Percentiles rank a stretch among this genome's conserved stretches.
phyloP scores from a whole-genome alignment of 2,329 filamentous ascomycete species.

The Xylaria sp. region DNA sequence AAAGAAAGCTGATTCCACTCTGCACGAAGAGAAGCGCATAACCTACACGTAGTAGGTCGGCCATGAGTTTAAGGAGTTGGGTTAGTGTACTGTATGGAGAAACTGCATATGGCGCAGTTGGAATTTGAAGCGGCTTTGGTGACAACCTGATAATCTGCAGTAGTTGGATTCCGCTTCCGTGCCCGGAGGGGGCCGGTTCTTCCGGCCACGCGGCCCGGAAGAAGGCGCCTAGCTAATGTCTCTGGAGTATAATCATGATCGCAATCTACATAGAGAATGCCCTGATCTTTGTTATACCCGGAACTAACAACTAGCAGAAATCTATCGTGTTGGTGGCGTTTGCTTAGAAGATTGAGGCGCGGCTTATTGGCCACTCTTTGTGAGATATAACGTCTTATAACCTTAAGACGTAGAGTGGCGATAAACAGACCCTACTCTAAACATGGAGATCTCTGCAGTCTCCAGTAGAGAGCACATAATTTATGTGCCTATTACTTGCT shows the following conservation, averaged over 20 bases:
- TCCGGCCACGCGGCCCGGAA: slow-evolving; percentile 1
- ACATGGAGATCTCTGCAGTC: neutral
- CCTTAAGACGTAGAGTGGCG: slow-evolving; percentile 1
- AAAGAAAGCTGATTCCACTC: too few species aligned
- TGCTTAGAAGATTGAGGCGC: neutral
- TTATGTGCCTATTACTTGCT: neutral
- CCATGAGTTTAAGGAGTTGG: neutral
- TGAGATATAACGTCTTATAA: neutral
- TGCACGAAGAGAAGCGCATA: too few species aligned
- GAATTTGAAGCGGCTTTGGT: neutral
- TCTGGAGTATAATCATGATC: neutral
- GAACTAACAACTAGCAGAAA: neutral
- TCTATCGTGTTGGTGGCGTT: neutral
- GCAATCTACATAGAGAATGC: neutral
- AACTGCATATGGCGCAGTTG: neutral
- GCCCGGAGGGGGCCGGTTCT: neutral
- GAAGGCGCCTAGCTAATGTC: slow-evolving; percentile 4
- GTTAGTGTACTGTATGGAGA: neutral
- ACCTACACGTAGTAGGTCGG: too few species aligned
- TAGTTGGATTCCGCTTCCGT: slow-evolving; percentile 19
- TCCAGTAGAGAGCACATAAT: neutral
- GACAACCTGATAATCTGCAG: slow-evolving; percentile 13
- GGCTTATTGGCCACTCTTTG: neutral
- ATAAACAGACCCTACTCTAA: neutral
- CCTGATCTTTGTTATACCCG: neutral